Base-by-base conservation (phyloP, 768 basidiomycete genomes). In the Auricularia heimuer region DNA sequence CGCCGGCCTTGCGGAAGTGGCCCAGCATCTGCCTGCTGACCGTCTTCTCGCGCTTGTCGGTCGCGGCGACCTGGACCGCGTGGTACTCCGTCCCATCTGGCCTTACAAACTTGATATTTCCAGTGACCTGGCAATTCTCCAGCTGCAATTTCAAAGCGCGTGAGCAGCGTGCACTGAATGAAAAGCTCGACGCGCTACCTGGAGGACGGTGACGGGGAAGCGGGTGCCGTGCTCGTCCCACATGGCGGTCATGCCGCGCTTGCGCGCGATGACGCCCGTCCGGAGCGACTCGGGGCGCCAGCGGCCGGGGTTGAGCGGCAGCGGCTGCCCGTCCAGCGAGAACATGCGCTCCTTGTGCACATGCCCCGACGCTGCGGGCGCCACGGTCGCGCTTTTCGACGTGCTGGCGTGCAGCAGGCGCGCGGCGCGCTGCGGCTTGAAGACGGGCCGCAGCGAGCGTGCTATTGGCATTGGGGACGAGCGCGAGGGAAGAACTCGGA, bases 221-320 rank as follows among this genome's bases (percentile, higher is more conserved):
- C 90, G 82, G 42, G 84, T 85, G 33, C 97, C 97, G 65, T 92
- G 88, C 73, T 89, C 84, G 72, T 94, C 91, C 92, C 93, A 98
- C 71, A 98, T 77, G 14, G 84, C 84, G 10, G 92, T 89, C 97
- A 98, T 98, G 56, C 97, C 97, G 64, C 93, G 86, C 80, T 99
- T 99, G 65, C 89, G 83, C 33, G 94, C 96, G 74, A 99, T 89
- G 67, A 97, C 80, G 7, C 97, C 97, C 0, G 94, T 96, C 65
- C 97, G 84, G 68, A 90, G 83, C 6, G 92, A 94, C 66, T 82
- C 80, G 60, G 95, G 87, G 3, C 85, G 85, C 95, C 95, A 97
- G 14, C 56, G 56, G 4, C 56, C 56, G 24, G 4, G 7, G 3
- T 33, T 54, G 3, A 42, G n/a, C 35, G 34, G 37, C 24, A 60